Conservation (phyloP, 345 rosid species). For the Gossypium bickii region DNA sequence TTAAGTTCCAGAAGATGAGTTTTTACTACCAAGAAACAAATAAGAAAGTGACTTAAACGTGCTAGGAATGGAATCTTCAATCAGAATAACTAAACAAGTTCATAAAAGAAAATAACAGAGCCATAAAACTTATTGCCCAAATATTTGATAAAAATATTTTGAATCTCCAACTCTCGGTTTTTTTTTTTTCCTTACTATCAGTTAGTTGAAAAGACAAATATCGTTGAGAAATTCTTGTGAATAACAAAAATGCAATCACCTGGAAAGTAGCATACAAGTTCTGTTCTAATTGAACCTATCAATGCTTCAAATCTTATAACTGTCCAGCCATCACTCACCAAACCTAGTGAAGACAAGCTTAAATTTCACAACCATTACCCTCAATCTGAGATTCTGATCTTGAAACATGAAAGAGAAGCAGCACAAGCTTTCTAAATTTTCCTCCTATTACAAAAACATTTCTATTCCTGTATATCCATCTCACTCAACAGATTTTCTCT, state of each 20-base stretch:
- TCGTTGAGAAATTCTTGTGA: not conserved
- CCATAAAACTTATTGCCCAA: not conserved
- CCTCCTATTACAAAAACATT: not conserved
- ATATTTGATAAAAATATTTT: not conserved
- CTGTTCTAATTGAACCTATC: not conserved
- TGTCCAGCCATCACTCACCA: not conserved
- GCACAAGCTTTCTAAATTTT: not conserved
- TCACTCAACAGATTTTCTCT: not conserved
- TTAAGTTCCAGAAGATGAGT: not conserved
- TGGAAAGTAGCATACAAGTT: not conserved
- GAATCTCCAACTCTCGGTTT: not conserved
- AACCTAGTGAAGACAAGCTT: not conserved
- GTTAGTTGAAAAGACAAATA: not conserved
- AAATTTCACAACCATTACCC: not conserved
- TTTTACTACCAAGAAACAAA: not conserved
- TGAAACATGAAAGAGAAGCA: not conserved
- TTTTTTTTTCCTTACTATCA: not conserved
- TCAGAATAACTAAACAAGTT: not conserved
- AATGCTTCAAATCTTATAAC: not conserved
- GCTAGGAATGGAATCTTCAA: not conserved
- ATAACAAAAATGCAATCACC: not conserved
- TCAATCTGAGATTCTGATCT: conserved; percentile 2
- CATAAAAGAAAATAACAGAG: not conserved
- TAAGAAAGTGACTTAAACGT: not conserved
- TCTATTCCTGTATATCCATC: not conserved